A percentile compares a stretch with the other conserved stretches of the same genome.
phyloP scores from a whole-genome alignment of 1,139 yeast species.

The Candida glucosophila region DNA sequence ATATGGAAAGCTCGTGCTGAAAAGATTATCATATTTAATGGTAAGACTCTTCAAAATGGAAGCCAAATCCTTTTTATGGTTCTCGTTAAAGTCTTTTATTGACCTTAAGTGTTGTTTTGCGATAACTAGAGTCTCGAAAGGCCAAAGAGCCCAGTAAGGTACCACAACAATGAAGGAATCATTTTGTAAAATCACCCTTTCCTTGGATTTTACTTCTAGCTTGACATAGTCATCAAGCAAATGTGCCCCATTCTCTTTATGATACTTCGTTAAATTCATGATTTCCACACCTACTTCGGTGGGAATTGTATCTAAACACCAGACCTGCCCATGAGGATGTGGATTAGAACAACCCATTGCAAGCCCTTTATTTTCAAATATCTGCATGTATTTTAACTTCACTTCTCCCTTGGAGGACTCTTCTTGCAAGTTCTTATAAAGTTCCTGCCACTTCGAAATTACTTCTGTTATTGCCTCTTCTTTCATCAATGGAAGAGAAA shows the following conservation, averaged over 20 bases:
- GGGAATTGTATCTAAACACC: slow-evolving; percentile 65
- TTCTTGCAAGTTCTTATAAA: slow-evolving; percentile 33
- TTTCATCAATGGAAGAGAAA: slow-evolving; percentile 60
- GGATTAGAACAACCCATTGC: slow-evolving; percentile 83
- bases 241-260: slow-evolving; percentile 35
- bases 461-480: slow-evolving; percentile 35
- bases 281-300: slow-evolving; percentile 61
- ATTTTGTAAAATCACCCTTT: slow-evolving; percentile 51
- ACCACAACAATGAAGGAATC: slow-evolving; percentile 63
- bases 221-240: slow-evolving; percentile 59
- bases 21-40: slow-evolving; percentile 62
- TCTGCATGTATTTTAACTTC: slow-evolving; percentile 56
- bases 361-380: slow-evolving; percentile 70
- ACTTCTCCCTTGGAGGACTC: slow-evolving; percentile 32
- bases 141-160: slow-evolving; percentile 84
- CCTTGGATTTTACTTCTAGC: slow-evolving; percentile 42
- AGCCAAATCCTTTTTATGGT: slow-evolving; percentile 52
- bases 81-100: slow-evolving; percentile 38
- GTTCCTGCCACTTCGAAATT: slow-evolving; percentile 50
- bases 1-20: slow-evolving; percentile 65
- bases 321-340: slow-evolving; percentile 76
- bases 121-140: slow-evolving; percentile 61
- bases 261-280: slow-evolving; percentile 41
- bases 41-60: slow-evolving; percentile 46
- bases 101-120: slow-evolving; percentile 48